phyloP scores from a whole-genome alignment of 2,329 filamentous ascomycete genomes.

The Eurotiales sp. region DNA sequence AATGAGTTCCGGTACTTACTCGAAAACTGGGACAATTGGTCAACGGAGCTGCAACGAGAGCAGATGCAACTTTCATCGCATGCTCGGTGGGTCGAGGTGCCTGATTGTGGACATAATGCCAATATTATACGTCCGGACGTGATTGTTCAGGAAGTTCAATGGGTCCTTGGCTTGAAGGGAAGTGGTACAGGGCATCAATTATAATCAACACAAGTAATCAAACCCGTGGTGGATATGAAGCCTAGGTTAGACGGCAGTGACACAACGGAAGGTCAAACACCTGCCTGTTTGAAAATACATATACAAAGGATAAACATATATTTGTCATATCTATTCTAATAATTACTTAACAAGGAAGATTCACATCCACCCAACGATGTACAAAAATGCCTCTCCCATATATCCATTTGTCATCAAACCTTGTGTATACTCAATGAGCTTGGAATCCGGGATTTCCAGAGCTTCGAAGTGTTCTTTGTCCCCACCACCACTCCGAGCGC shows the following conservation, averaged over 20 bases:
- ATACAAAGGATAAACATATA: not conserved
- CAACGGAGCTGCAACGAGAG: conserved; percentile 27
- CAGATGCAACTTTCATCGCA: conserved; percentile 31
- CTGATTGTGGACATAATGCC: conserved; percentile 38
- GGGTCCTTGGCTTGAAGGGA: conserved; percentile 23
- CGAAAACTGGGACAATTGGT: conserved; percentile 26
- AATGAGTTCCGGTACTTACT: conserved; percentile 27
- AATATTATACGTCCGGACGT: conserved; percentile 35
- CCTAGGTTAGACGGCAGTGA: too few species aligned
- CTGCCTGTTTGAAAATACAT: not conserved
- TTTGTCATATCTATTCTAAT: not conserved
- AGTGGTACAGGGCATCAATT: not conserved
- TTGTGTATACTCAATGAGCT: conserved; percentile 30
- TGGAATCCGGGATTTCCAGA: conserved; percentile 21
- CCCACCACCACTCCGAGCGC: conserved; percentile 20
- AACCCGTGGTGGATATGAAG: too few species aligned
- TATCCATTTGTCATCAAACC: conserved; percentile 24
- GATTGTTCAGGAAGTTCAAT: conserved; percentile 33
- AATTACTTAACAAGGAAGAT: not conserved
- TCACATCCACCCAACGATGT: conserved; percentile 30
- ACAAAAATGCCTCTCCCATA: conserved; percentile 28
- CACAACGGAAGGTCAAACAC: too few species aligned
- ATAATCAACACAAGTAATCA: too few species aligned
- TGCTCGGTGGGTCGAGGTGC: conserved; percentile 27
- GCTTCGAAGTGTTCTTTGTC: conserved; percentile 22